These are phyloP conservation scores for Debaryomyces subglobosus DNA, from an alignment of 1,139 yeast species.

Conservation along the genomic window DNA sequence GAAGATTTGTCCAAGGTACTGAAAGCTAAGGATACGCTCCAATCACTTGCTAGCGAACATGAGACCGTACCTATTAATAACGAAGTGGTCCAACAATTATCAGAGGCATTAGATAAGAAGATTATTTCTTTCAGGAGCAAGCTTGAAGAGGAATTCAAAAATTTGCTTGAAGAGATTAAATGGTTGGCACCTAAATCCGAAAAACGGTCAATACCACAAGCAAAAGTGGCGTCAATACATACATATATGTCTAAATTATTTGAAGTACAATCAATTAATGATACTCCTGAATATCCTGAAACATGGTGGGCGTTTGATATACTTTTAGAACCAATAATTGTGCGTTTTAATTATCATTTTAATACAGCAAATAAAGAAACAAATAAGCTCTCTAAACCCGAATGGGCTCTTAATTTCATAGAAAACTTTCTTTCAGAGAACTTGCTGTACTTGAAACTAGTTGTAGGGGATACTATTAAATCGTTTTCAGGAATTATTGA, in stretches of 20 bases:
- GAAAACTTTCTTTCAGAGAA: slow-evolving; percentile 54
- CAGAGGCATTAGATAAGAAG: background rate
- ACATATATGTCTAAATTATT: slow-evolving; percentile 26
- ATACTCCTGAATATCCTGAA: slow-evolving; percentile 41
- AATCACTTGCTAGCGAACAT: background rate
- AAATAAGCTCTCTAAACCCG: slow-evolving; percentile 74
- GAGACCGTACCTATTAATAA: background rate
- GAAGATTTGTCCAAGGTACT: slow-evolving; percentile 1
- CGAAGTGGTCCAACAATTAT: background rate
- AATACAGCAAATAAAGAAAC: slow-evolving; percentile 58
- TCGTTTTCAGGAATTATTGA: slow-evolving; percentile 31
- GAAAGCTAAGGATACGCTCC: background rate
- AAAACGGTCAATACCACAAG: background rate
- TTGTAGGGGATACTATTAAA: slow-evolving; percentile 30
- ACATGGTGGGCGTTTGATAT: slow-evolving; percentile 63
- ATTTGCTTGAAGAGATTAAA: slow-evolving; percentile 10
- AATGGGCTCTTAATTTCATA: slow-evolving; percentile 69
- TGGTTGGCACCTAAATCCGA: slow-evolving; percentile 21
- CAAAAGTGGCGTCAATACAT: background rate
- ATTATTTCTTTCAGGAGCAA: background rate
- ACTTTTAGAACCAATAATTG: slow-evolving; percentile 57
- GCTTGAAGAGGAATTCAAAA: background rate
- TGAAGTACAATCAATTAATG: slow-evolving; percentile 39
- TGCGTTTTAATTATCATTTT: slow-evolving; percentile 78
- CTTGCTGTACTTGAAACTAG: slow-evolving; percentile 35